Base-by-base conservation (phyloP, 208 protist species). In the Strigomonas oncopelti region DNA sequence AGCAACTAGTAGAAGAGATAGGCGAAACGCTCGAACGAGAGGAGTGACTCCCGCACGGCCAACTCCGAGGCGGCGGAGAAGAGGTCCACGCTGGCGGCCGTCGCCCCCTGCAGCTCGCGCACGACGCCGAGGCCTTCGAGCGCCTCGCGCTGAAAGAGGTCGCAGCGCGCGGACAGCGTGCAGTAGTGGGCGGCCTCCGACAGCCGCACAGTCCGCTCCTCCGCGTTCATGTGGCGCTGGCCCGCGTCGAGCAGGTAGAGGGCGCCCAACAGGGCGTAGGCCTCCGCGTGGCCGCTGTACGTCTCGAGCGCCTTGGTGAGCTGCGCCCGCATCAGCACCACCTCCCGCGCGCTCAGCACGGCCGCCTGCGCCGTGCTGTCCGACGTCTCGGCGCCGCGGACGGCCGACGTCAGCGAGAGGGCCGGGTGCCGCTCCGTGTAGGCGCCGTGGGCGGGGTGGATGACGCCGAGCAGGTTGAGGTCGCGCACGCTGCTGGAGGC, bases 1-100 rank as follows among this genome's bases (percentile, higher is more conserved):
- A n/a, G n/a, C n/a, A n/a, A n/a, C n/a, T n/a, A 87, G 32, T 81
- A 67, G 32, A 88, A 84, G 48, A 93, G 52, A 63, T 84, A 91
- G 48, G 75, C 71, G 34, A 93, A 85, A 53, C 74, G 77, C 36
- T 78, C 62, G 62, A 83, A 88, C 3, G 85, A 67, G 61, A 93
- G 80, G 56, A 91, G 70, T 2, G 88, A 83, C 31, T 80, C 78
- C 2, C 71, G 67, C 38, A 60, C 55, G 25, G 62, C 70, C 45
- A 91, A 69, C 71, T 89, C 78, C 24, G 84, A 70, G 0, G 84
- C 88, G 1, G 83, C 83, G n/a, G 83, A 62, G 66, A 84, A 83
- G 57, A 85, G 81, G 42, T 87, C 81, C 9, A 86, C 67, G 42
- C 80, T 84, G 48, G 86, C 71, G 38, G 80, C 73, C 31, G 68